Conservation (phyloP, 176 grass and related monocot species). For the Oryza glumipatula region DNA sequence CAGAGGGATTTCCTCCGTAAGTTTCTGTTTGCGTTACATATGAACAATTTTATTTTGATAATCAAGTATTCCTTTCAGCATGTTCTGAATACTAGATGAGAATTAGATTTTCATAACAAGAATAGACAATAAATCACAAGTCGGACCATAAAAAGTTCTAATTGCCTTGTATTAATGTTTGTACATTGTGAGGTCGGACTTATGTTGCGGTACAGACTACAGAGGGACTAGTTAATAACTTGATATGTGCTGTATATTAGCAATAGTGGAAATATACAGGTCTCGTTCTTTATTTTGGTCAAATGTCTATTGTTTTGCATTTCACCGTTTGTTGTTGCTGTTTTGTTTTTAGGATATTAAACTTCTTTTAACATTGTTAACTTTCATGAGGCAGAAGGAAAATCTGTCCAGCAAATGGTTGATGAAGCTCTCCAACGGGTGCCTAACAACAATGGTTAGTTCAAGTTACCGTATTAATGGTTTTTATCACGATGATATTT, state of each 20-base stretch:
- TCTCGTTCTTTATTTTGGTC: not conserved
- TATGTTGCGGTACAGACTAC: no score
- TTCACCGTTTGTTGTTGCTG: not conserved
- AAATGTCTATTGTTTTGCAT: not conserved
- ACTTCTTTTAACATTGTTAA: conserved; percentile 2
- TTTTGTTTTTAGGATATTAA: not conserved
- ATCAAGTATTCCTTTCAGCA: not conserved
- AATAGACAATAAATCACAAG: not conserved
- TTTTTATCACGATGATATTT: not conserved
- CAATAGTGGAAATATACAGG: not conserved
- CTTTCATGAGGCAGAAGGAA: conserved; percentile 76
- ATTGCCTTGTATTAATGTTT: not conserved
- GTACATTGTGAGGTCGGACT: not conserved
- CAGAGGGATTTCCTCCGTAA: conserved; percentile 94
- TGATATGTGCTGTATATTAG: not conserved
- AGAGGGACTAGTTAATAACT: not conserved
- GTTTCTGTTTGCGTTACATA: conserved; percentile 25
- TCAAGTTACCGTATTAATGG: conserved; percentile 24
- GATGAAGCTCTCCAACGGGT: conserved; percentile 82
- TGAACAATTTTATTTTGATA: conserved; percentile 23
- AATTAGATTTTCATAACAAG: not conserved
- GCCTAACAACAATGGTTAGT: conserved; percentile 79
- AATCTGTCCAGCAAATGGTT: conserved; percentile 96
- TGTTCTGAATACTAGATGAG: not conserved
- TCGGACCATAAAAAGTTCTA: not conserved